Conservation (phyloP, 306 rosid species). For the Castanospermum australe region DNA sequence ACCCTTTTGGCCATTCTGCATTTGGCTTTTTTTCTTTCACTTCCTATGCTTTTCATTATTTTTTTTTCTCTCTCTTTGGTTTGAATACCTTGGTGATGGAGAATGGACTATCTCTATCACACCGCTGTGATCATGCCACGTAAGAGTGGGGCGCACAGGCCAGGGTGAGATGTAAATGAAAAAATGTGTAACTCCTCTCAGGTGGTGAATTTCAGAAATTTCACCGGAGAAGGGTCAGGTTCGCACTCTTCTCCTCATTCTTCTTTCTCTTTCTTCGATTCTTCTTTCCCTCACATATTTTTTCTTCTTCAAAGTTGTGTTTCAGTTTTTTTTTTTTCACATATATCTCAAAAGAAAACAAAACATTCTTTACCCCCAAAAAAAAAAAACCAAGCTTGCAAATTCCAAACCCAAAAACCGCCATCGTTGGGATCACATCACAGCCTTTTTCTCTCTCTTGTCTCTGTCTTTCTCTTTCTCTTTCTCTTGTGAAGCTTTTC, state of each 20-base stretch:
- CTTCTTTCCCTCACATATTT: no score
- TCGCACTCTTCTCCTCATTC: background rate
- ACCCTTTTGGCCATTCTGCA: background rate
- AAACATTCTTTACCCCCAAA: background rate
- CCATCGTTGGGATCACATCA: slow-evolving; percentile 31
- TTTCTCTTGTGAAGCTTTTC: background rate
- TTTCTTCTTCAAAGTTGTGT: slow-evolving; percentile 18
- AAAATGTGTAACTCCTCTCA: background rate
- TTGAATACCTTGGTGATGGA: background rate
- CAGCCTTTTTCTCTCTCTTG: background rate
- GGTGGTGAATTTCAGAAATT: slow-evolving; percentile 24
- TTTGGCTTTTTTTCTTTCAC: background rate
- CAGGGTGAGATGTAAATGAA: background rate
- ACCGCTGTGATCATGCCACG: slow-evolving; percentile 13
- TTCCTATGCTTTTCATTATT: background rate
- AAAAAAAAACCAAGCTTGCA: background rate
- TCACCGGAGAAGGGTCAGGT: slow-evolving; percentile 22
- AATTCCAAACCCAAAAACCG: slow-evolving; percentile 39
- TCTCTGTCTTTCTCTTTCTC: background rate
- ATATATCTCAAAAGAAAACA: background rate
- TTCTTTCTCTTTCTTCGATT: background rate
- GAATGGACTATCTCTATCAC: slow-evolving; percentile 27
- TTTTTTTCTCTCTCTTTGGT: background rate
- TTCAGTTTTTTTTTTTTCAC: background rate
- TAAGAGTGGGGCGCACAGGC: background rate